phyloP scores from a whole-genome alignment of 2,329 filamentous ascomycete genomes.

The Paecilomyces niveus region DNA sequence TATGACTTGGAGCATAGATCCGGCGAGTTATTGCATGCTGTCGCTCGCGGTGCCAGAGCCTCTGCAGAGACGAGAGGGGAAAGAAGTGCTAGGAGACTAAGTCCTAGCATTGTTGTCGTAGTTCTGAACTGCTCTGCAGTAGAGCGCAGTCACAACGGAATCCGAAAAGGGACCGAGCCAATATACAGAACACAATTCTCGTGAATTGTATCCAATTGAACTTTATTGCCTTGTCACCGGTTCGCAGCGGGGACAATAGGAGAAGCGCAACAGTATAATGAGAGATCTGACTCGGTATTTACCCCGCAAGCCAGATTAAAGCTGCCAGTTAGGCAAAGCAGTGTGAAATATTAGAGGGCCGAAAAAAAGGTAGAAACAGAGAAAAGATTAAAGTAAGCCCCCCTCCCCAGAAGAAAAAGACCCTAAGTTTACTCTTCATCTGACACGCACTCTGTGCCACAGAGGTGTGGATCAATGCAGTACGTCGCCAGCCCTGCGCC shows the following conservation, averaged over 20 bases:
- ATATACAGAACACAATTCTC: not conserved
- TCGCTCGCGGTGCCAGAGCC: slow-evolving; percentile 23
- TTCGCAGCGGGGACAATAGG: not conserved
- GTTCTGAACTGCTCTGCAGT: not conserved
- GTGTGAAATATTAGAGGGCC: not conserved
- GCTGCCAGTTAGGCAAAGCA: not conserved
- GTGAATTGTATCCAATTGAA: not conserved
- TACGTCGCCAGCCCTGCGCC: not conserved
- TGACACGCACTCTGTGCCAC: not conserved
- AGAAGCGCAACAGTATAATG: not conserved
- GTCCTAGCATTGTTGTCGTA: slow-evolving; percentile 18
- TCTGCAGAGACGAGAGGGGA: slow-evolving; percentile 19
- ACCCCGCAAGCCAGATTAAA: not conserved
- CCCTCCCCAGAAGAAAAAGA: not conserved
- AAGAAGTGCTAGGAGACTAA: slow-evolving; percentile 22
- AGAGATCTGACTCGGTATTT: not conserved
- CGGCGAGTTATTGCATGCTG: slow-evolving; percentile 75
- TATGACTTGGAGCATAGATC: slow-evolving; percentile 64
- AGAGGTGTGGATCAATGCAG: not conserved
- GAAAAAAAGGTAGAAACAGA: not conserved
- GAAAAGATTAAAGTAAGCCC: not conserved
- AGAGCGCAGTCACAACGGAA: not conserved
- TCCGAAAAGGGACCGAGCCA: not conserved
- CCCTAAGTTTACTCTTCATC: not conserved
- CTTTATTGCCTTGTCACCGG: not conserved